These are phyloP conservation scores for Coemansia sp. DNA, from an alignment of 192 early-diverging fungal genomes.

Conservation along the genomic window DNA sequence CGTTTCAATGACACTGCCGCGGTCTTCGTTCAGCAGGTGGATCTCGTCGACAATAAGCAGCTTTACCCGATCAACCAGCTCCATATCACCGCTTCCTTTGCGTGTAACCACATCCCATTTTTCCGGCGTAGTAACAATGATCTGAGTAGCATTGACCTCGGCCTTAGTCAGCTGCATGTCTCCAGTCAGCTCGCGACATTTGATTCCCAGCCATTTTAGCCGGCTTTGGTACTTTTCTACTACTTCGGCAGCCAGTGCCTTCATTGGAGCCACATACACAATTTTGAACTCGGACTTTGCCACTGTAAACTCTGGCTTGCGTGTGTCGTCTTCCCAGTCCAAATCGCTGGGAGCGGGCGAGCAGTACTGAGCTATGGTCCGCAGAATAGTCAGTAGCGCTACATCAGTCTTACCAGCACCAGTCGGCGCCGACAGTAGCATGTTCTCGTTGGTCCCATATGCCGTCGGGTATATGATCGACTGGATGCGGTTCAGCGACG, in stretches of 20 bases:
- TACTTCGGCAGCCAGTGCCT: conserved; percentile 94
- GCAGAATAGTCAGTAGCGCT: conserved; percentile 89
- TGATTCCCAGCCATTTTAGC: conserved; percentile 78
- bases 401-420: conserved; percentile 99
- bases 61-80: conserved; percentile 84
- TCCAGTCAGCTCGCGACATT: conserved; percentile 91
- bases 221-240: conserved; percentile 86
- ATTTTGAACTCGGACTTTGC: conserved; percentile 94
- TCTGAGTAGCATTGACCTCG: conserved; percentile 90
- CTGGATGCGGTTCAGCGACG: conserved; percentile 90
- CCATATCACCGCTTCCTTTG: conserved; percentile 91
- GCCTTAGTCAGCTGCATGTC: conserved; percentile 98
- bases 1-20: conserved; percentile 94
- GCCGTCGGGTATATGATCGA: conserved; percentile 92
- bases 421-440: conserved; percentile 97
- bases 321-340: conserved; percentile 15
- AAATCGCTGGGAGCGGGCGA: conserved; percentile 55
- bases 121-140: conserved; percentile 98
- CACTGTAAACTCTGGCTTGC: conserved; percentile 58
- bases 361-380: conserved; percentile 74
- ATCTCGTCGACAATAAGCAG: conserved; percentile 98
- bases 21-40: conserved; percentile 93
- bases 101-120: conserved; percentile 99
- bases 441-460: conserved; percentile 95
- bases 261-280: conserved; percentile 98